phyloP scores from a whole-genome alignment of 495 filamentous ascomycete species.

The Neurospora sp. region DNA sequence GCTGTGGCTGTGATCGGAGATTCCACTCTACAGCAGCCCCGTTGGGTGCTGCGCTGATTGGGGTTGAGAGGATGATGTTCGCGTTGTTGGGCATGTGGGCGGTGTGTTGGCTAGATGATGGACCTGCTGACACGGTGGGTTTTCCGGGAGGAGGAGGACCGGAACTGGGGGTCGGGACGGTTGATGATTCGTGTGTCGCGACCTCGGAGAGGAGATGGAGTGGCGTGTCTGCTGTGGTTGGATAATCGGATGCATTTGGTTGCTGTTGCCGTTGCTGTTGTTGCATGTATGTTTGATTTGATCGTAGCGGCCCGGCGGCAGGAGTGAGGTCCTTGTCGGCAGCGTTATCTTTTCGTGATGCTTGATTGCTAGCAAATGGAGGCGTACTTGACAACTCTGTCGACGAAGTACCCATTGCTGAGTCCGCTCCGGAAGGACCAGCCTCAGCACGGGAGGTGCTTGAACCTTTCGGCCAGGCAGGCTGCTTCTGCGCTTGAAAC shows the following conservation, averaged over 20 bases:
- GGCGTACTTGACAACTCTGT: not conserved
- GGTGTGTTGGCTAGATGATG: not conserved
- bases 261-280: constrained; percentile 14
- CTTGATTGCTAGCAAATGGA: not conserved
- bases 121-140: not conserved
- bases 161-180: not conserved
- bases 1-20: not conserved
- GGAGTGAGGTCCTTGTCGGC: not conserved
- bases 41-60: not conserved
- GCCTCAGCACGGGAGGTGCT: not conserved
- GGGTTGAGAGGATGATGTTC: not conserved
- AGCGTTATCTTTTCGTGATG: constrained; percentile 10
- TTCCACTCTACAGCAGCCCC: not conserved
- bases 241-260: constrained; percentile 9
- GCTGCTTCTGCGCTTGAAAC: constrained; percentile 45
- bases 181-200: constrained; percentile 45
- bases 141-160: constrained; percentile 3
- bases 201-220: constrained; percentile 61
- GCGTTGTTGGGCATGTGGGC: not conserved
- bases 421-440: constrained; percentile 4
- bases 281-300: constrained; percentile 3
- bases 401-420: constrained; percentile 3
- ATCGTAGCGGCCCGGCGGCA: not conserved
- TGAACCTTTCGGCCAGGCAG: constrained; percentile 1
- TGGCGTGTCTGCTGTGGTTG: constrained; percentile 38